Conservation (phyloP, 176 grass and related monocot genomes). For the Carex pumila region DNA sequence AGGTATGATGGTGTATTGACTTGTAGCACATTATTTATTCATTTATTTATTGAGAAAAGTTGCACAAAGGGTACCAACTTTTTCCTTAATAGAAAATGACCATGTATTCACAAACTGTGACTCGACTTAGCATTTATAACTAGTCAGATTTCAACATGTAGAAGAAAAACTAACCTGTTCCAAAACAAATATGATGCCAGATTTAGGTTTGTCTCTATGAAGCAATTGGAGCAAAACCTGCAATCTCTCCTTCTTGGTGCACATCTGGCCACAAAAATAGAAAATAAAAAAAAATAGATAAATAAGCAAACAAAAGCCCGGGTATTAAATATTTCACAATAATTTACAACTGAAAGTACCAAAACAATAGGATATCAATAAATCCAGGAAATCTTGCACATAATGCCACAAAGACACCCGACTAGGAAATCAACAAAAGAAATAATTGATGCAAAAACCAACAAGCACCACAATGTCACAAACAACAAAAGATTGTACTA, state of each 20-base stretch:
- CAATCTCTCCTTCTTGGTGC: constrained; percentile 65
- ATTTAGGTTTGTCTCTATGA: constrained; percentile 65
- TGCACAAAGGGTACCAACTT: neutral
- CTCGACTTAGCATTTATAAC: neutral
- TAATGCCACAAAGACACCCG: neutral
- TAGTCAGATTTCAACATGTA: neutral
- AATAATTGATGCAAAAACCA: neutral
- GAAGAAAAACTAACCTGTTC: constrained; percentile 51
- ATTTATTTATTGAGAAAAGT: neutral
- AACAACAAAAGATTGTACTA: neutral
- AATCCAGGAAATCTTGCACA: neutral
- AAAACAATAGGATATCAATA: neutral
- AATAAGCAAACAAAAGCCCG: neutral
- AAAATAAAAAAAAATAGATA: neutral
- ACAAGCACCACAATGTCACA: neutral
- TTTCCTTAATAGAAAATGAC: neutral
- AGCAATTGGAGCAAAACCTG: constrained; percentile 65
- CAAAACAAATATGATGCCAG: constrained; percentile 78
- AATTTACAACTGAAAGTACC: neutral
- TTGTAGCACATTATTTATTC: neutral
- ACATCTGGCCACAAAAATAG: constrained; percentile 40
- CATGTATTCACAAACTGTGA: neutral
- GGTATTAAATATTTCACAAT: neutral
- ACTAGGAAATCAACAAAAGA: neutral
- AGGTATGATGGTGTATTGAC: neutral